Evolutionary conservation across 352 stramenopile genomes (phyloP), one percentile per base, ranked within the genome.

Genomic region (Pythium grandisporangium): DNA sequence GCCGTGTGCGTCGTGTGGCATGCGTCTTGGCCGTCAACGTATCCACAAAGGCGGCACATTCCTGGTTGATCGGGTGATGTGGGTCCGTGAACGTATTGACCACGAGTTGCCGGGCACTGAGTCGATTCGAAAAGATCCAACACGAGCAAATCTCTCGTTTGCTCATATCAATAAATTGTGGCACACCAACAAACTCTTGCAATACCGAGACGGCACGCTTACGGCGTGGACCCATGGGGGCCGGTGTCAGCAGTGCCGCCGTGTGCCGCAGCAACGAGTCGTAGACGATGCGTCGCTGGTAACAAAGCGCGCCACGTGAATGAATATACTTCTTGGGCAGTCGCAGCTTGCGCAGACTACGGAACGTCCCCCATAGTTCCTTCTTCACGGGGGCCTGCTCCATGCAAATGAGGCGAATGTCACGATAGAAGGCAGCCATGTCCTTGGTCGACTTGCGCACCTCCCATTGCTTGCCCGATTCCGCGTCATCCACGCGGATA

Each of bases 221-320:
- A 17, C 72, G 59, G 19, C 71, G 64, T 14, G 70, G 69, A 23
- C 70, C 72, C 16, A 85, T 37, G 14, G 72, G 72, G 33, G 62
- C 69, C 17, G 72, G 72, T 7, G 64, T 51, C 13, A 81, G 66
- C 16, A 85, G 45, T 32, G 70, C 66, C 10, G 69, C 69, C 10
- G 69, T 83, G 36, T 85, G 72, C 8, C 69, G 59, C 37, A 85
- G 54, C 23, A 83, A 77, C 51, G 72, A 82, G 50, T 84, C 71
- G 38, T 81, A 82, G n/a, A 80, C 60, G 2, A 77, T 63, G 30
- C 65, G 62, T 17, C 70, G 62, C 58, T 84, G 71, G 10, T 70
- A 57, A 26, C 63, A 69, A 16, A 82, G 46, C 10, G 66, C 63
- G 22, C 61, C 69, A 45, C 66, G 58, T 16, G 66, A 79, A 41